A percentile compares a stretch with the other conserved stretches of the same genome.
These are phyloP conservation scores for Salix suchowensis DNA, from an alignment of 345 rosid genomes.

Conservation along the genomic window DNA sequence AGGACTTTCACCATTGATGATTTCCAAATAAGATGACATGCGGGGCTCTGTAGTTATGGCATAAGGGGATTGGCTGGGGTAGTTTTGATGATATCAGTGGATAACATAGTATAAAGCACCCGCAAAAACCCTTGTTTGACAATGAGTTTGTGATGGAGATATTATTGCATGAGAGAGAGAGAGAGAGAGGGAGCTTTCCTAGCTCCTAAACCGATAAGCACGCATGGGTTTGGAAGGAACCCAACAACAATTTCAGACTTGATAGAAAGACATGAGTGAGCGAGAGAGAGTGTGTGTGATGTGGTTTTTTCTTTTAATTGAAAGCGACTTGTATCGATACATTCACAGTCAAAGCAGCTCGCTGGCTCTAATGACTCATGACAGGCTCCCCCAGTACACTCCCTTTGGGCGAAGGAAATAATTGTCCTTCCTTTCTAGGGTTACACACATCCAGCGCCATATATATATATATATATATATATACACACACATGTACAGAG, in stretches of 20 bases:
- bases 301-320: constrained; percentile 40
- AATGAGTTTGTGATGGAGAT: neutral
- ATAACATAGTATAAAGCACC: neutral
- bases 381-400: neutral
- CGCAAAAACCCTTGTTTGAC: neutral
- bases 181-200: neutral
- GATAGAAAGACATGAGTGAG: constrained; percentile 2
- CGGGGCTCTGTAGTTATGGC: too few relatives aligned
- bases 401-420: constrained; percentile 6
- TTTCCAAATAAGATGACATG: too few relatives aligned
- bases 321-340: constrained; percentile 19
- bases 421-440: constrained; percentile 20
- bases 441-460: constrained; percentile 21
- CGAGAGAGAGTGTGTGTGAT: neutral
- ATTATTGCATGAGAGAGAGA: neutral
- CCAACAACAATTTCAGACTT: constrained; percentile 2
- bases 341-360: neutral
- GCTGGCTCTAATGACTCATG: neutral
- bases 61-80: too few relatives aligned
- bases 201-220: neutral
- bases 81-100: too few relatives aligned
- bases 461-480: too few relatives aligned
- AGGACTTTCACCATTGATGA: too few relatives aligned
- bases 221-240: neutral
- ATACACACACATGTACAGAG: too few relatives aligned